Base-by-base conservation (phyloP, 2,329 filamentous ascomycete genomes). In the Aspergillus piperis region DNA sequence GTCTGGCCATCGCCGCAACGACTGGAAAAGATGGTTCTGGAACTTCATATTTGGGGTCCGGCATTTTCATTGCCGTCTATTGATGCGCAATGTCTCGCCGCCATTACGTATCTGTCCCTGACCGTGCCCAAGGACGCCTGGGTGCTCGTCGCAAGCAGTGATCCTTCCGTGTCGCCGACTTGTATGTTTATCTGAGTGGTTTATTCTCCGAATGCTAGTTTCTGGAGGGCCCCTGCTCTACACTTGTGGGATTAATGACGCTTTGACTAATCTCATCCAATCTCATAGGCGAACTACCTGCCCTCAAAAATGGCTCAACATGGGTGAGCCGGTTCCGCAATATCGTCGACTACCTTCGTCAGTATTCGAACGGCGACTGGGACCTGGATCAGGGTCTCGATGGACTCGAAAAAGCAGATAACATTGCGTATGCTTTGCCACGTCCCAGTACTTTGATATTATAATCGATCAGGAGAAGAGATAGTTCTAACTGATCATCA, bases 51-150 rank as follows among this genome's bases (percentile, higher is more conserved):
- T 71, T 96, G 93, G 89, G 93, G 93, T 53, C 88, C 92, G 57
- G 93, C 91, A 42, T 96, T 96, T 75, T 88, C 88, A 42, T 85
- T 97, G 48, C 89, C 94, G 13, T 98, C 95, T 47, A 90, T 98
- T 70, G 93, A 98, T 71, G 83, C 94, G 49, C 91, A 96, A 80
- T 98, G 93, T 73, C 86, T 96, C 62, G 93, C 93, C 27, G 83
- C 89, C 47, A 87, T 96, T 66, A 87, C 90, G 56, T 93, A 93
- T 73, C 82, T 96, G 59, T 84, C 86, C 62, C 81, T 86, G 68
- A 83, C 83, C 60, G 80, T 91, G 23, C 83, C 85, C 38, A 73
- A 77, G 59, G 74, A 81, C 51, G 78, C 84, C 67, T 96, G 90
- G 90, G 82, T 84, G 64, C 79, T 96, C 63, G 80, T 95, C 65